phyloP scores from a whole-genome alignment of 495 filamentous ascomycete genomes.

The Lineolata rhizophorae region DNA sequence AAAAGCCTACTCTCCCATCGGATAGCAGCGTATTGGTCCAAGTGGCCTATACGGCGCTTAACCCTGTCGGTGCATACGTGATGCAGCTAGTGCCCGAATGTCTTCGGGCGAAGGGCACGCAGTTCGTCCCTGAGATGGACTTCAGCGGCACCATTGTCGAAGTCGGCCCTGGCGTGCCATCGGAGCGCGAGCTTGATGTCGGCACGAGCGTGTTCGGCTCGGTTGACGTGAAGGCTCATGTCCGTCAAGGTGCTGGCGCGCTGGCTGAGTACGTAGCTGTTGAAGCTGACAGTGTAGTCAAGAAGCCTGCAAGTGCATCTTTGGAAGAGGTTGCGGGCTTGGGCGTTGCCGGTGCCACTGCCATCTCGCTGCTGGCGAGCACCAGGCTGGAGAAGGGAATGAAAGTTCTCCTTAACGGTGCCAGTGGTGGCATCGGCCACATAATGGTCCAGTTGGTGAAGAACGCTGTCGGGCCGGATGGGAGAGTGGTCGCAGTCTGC shows the following conservation, averaged over 20 bases:
- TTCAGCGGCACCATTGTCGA: conserved; percentile 20
- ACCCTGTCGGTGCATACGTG: conserved; percentile 19
- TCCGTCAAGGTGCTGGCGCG: conserved; percentile 11
- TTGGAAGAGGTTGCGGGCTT: conserved; percentile 17
- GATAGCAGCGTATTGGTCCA: conserved; percentile 15
- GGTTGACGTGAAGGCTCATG: conserved; percentile 10
- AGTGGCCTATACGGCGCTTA: conserved; percentile 20
- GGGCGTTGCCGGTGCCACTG: conserved; percentile 16
- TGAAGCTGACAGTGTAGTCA: conserved; percentile 10
- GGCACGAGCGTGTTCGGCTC: conserved; percentile 18
- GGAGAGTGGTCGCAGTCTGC: conserved; percentile 20
- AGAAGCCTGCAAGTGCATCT: conserved; percentile 7
- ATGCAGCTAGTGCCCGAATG: conserved; percentile 16
- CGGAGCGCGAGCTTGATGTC: conserved; percentile 6
- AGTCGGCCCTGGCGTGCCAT: conserved; percentile 6
- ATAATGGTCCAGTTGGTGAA: conserved; percentile 20
- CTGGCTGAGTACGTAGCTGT: conserved; percentile 18
- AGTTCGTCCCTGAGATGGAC: conserved; percentile 20
- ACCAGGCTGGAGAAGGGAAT: too few species aligned
- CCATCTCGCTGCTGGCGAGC: too few species aligned
- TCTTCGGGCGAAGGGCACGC: conserved; percentile 15
- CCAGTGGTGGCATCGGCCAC: conserved; percentile 20
- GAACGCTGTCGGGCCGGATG: conserved; percentile 14
- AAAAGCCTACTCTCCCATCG: conserved; percentile 8
- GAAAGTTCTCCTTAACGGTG: conserved; percentile 21